These are phyloP conservation scores for Epichloe sp. DNA, from an alignment of 2,329 filamentous ascomycete species.

Conservation along the genomic window DNA sequence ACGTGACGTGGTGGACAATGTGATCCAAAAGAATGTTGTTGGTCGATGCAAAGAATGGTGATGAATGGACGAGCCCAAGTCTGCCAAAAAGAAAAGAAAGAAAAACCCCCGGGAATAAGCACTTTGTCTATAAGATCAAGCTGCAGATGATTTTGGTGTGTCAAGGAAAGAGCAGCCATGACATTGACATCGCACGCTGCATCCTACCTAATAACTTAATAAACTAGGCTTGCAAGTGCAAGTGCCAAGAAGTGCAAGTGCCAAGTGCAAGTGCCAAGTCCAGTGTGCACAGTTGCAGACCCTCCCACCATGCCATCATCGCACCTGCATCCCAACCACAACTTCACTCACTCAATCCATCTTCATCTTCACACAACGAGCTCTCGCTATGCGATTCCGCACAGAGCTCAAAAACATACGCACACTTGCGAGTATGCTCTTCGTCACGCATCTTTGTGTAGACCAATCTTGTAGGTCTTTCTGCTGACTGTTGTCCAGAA, in stretches of 20 bases:
- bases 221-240: neutral
- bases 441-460: neutral
- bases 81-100: neutral
- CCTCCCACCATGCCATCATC: neutral
- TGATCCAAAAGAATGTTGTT: slow-evolving; percentile 4
- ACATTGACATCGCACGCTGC: neutral
- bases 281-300: neutral
- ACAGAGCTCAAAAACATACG: slow-evolving; percentile 53
- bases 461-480: neutral
- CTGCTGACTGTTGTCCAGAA: slow-evolving; percentile 27
- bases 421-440: slow-evolving; percentile 46
- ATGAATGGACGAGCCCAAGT: neutral
- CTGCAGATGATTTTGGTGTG: no score
- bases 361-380: neutral
- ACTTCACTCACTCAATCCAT: neutral
- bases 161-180: neutral
- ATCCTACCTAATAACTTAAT: neutral
- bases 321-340: slow-evolving; percentile 1
- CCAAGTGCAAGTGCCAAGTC: neutral
- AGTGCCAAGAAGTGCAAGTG: neutral
- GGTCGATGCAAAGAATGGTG: neutral
- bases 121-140: no score
- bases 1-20: neutral
- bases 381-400: slow-evolving; percentile 47
- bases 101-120: neutral